phyloP scores from a whole-genome alignment of 805 yeast genomes.

The Suhomyces sp. region DNA sequence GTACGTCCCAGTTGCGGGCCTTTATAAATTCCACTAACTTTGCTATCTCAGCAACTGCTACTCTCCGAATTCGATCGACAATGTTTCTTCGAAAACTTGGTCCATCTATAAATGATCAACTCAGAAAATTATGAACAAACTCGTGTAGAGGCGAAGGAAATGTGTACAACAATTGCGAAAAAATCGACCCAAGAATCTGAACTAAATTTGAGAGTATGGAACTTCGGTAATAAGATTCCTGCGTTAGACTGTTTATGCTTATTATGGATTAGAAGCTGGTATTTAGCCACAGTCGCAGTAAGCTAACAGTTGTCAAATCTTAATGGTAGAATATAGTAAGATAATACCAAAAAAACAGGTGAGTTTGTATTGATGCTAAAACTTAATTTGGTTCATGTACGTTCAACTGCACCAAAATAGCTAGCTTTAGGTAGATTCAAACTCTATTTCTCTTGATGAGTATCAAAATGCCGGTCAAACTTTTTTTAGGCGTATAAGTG shows the following conservation, averaged over 20 bases:
- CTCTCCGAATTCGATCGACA: neutral
- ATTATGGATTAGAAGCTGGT: neutral
- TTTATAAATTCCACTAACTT: neutral
- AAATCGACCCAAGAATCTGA: neutral
- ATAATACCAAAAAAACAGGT: neutral
- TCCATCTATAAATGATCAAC: neutral
- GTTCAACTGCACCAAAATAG: neutral
- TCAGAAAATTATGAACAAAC: constrained; percentile 2
- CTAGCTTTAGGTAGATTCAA: neutral
- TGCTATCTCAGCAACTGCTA: neutral
- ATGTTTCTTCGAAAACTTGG: neutral
- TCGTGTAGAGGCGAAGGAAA: constrained; percentile 3
- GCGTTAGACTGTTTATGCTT: neutral
- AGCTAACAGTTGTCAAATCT: neutral
- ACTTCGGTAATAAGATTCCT: neutral
- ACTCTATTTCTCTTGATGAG: neutral
- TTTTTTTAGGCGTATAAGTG: neutral
- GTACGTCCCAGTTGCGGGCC: constrained; percentile 1
- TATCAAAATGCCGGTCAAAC: neutral
- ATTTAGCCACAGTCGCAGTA: neutral
- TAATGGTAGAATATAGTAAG: neutral
- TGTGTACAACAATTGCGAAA: neutral
- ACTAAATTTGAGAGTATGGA: neutral
- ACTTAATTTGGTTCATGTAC: neutral
- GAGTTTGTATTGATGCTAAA: neutral